Evolutionary conservation across 176 grass and related monocot genomes (phyloP).

Genomic region (Cenchrus americanus): DNA sequence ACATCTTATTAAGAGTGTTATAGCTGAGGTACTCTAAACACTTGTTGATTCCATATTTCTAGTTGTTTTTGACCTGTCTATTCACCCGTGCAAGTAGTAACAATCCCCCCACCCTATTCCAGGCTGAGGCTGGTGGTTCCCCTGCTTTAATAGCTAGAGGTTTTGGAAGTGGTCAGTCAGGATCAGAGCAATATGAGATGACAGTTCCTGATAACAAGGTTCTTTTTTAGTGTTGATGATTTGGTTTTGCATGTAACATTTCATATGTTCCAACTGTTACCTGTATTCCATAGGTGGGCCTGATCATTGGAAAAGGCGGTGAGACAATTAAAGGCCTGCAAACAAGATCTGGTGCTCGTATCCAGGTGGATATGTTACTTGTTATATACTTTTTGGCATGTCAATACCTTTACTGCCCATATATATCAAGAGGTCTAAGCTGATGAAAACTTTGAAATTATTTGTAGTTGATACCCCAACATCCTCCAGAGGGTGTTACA

Average conservation of each 20-base stretch:
- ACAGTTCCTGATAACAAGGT: slow-evolving; percentile 92
- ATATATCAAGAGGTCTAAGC: slow-evolving; percentile 4
- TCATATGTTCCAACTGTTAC: slow-evolving; percentile 26
- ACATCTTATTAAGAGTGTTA: slow-evolving; percentile 77
- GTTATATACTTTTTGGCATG: slow-evolving; percentile 25
- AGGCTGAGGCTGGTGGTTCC: slow-evolving; percentile 93
- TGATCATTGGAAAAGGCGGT: slow-evolving; percentile 93
- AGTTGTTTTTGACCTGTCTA: background rate
- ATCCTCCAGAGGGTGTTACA: slow-evolving; percentile 77
- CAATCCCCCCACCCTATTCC: background rate
- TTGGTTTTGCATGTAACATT: background rate
- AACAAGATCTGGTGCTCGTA: slow-evolving; percentile 89
- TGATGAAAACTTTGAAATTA: slow-evolving; percentile 5
- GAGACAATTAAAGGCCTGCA: slow-evolving; percentile 93
- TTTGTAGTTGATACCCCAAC: slow-evolving; percentile 81
- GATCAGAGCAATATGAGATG: slow-evolving; percentile 84
- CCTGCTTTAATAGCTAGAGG: slow-evolving; percentile 85
- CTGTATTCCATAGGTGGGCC: slow-evolving; percentile 65
- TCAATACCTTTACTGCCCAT: slow-evolving; percentile 1
- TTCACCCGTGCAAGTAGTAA: background rate
- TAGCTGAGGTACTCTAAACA: slow-evolving; percentile 65
- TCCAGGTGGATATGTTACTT: slow-evolving; percentile 65
- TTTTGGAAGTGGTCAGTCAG: slow-evolving; percentile 71
- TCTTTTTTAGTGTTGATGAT: background rate
- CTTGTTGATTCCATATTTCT: background rate